Evolutionary conservation across 1,284 basidiomycete genomes (phyloP), one percentile per base, ranked within the genome.

Genomic region (Athelia sp.): DNA sequence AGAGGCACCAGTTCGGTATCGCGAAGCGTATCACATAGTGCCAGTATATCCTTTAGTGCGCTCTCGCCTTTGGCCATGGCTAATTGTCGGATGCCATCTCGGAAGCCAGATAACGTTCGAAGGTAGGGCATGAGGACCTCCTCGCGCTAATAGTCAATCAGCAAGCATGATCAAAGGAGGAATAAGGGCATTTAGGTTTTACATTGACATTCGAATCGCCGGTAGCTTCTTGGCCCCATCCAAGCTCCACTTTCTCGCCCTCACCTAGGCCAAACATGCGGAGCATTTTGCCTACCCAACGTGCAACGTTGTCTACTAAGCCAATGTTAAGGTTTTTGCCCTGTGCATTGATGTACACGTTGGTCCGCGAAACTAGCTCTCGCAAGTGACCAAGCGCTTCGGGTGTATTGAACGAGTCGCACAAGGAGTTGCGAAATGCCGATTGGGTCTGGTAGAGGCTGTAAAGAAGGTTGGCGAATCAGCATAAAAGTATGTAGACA

Each of bases 401-500:
- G 1, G 94, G 92, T 0, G 96, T 99, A 68, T 99, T 96, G 76
- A 99, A 98, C 1, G 94, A 98, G 68, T 99, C 96, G 70, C 91
- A 97, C 50, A 99, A 83, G 0, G 95, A 91, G n/a, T 72, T 75
- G 48, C 93, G 85, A 79, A 99, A 97, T 2, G 79, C 75, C 38
- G 78, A 60, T 68, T 96, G 95, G 32, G 86, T 82, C 46, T 82
- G 73, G 56, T 89, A 77, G 38, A 97, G 76, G 56, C 90, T 93
- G 56, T 42, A 53, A 49, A 14, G 29, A 40, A 17, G n/a, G 36
- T 17, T 17, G 6, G 36, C 19, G 13, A 4, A 29, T 40, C 36
- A 51, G 52, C 14, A 47, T 58, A 44, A 53, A 45, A 48, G 32
- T 55, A 48, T 45, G 50, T 50, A 40, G 57, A 23, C 57, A 52